phyloP scores from a whole-genome alignment of 148 eudicot species.

The Fagopyrum esculentum region DNA sequence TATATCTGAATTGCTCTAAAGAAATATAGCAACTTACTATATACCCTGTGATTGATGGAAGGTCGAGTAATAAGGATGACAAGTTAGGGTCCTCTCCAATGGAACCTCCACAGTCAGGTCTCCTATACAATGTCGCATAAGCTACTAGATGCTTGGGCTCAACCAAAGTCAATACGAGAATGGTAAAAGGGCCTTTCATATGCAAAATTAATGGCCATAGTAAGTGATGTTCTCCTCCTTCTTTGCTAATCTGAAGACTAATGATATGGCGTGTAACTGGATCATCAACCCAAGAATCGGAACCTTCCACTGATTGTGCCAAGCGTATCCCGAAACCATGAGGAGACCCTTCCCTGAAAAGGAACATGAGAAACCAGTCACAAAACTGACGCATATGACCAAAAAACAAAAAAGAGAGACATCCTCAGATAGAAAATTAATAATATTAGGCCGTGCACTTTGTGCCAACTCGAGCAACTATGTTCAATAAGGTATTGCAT shows the following conservation, averaged over 20 bases:
- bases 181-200: slow-evolving; percentile 56
- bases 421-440: not conserved
- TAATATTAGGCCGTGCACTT: not conserved
- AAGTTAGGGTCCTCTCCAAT: slow-evolving; percentile 70
- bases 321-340: slow-evolving; percentile 83
- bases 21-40: slow-evolving; percentile 57
- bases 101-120: slow-evolving; percentile 82
- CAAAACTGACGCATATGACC: slow-evolving; percentile 5
- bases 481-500: not conserved
- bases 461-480: not conserved
- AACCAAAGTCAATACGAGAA: slow-evolving; percentile 82
- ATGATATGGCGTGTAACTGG: slow-evolving; percentile 88
- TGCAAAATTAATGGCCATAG: slow-evolving; percentile 87
- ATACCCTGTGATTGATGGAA: slow-evolving; percentile 99
- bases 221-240: slow-evolving; percentile 38
- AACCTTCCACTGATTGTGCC: slow-evolving; percentile 67
- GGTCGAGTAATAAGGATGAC: slow-evolving; percentile 77
- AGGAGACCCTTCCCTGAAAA: slow-evolving; percentile 80
- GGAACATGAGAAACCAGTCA: slow-evolving; percentile 14
- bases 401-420: not conserved
- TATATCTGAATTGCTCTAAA: not conserved
- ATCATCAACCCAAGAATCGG: slow-evolving; percentile 99
- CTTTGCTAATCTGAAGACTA: slow-evolving; percentile 53
- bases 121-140: slow-evolving; percentile 53
- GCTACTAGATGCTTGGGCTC: slow-evolving; percentile 72